phyloP scores from a whole-genome alignment of 495 filamentous ascomycete species.

The Annulohypoxylon maeteangense region DNA sequence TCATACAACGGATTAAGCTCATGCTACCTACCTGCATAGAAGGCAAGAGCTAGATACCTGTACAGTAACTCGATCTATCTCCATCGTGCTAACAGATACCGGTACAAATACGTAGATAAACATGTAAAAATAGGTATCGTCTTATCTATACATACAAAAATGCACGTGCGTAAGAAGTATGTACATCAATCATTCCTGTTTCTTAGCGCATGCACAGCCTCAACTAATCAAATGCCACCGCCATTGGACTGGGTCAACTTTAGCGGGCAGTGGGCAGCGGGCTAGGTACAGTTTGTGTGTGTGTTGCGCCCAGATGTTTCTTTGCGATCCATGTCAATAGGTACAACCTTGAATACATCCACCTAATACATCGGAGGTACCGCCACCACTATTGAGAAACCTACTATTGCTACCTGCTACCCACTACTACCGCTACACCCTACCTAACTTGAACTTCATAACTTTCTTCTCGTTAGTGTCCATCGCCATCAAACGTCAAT shows the following conservation, averaged over 20 bases:
- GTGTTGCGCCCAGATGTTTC: neutral
- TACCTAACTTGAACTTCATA: conserved; percentile 22
- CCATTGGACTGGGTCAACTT: conserved; percentile 25
- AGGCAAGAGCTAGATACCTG: neutral
- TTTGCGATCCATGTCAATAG: neutral
- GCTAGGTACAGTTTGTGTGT: neutral
- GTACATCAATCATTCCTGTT: conserved; percentile 36
- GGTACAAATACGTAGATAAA: neutral
- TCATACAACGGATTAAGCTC: neutral
- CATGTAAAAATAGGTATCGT: neutral
- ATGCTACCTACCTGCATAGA: neutral
- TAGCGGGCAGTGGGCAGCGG: neutral
- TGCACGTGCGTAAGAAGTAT: conserved; percentile 7
- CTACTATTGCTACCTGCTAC: conserved; percentile 25
- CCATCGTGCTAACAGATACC: neutral
- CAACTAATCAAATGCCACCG: conserved; percentile 19
- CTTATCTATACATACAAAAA: conserved; percentile 1
- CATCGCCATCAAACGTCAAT: conserved; percentile 30
- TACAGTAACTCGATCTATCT: neutral
- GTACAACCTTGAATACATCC: neutral
- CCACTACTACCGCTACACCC: conserved; percentile 4
- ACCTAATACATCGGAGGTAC: neutral
- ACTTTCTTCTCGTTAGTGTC: conserved; percentile 31
- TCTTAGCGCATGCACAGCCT: conserved; percentile 44
- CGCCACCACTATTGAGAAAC: conserved; percentile 19